Evolutionary conservation across 441 rosid species (phyloP), one percentile per base, ranked within the genome.

Genomic region (Populus tomentosa): DNA sequence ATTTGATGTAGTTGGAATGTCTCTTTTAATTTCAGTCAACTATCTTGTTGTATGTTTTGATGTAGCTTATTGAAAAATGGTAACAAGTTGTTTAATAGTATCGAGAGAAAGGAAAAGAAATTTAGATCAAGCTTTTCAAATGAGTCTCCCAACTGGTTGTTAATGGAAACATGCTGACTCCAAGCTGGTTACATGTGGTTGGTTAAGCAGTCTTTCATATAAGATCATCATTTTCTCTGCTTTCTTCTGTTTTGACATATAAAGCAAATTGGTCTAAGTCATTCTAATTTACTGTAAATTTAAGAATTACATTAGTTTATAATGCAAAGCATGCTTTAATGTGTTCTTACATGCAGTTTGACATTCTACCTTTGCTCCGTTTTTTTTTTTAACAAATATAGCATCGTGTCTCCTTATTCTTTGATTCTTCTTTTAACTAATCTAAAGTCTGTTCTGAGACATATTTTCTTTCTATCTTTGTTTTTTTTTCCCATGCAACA

Each of bases 1-100:
- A 50, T 79, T 80, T 69, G 79, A 40, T 78, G 80, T 61, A 20
- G 86, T 70, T 82, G 77, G 76, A 61, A 64, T 53, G 70, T 78
- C 79, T 65, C 80, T 81, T 63, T 83, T 78, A 74, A 11, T 75
- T 65, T 66, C 73, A 71, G 80, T 82, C 85, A 81, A 78, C 75
- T 66, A 28, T 28, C 69, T 36, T 28, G 75, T 73, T 74, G 40
- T 67, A 46, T 70, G 80, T 21, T 78, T 72, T 30, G 70, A 24
- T 67, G 46, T 71, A 8, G 66, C 67, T 38, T 53, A 28, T 24
- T 36, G 68, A 38, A 46, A 73, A 24, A 62, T 65, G 26, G 59
- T 13, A 28, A 50, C 78, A 72, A 21, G 63, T 66, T 74, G 40
- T 69, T 72, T 30, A 62, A 61, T 42, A 61, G 71, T 61, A 33